phyloP scores from a whole-genome alignment of 495 filamentous ascomycete genomes.

The Cercophora samala region DNA sequence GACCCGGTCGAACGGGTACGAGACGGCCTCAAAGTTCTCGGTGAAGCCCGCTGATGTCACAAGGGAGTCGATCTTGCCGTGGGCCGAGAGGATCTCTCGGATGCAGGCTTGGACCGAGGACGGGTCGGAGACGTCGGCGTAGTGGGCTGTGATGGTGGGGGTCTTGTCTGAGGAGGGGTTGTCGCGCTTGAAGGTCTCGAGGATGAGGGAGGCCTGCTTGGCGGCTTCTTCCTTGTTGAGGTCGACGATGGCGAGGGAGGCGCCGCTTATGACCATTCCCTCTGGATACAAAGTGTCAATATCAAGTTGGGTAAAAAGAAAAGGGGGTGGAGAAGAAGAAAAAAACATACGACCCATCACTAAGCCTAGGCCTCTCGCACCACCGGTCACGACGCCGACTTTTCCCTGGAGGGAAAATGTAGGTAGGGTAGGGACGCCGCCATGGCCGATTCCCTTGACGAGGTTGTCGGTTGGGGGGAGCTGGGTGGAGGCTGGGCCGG shows the following conservation, averaged over 20 bases:
- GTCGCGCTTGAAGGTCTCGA: slow-evolving; percentile 69
- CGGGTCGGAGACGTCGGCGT: slow-evolving; percentile 76
- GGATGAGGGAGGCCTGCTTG: slow-evolving; percentile 65
- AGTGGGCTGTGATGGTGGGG: slow-evolving; percentile 85
- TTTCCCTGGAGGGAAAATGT: slow-evolving; percentile 75
- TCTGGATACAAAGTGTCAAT: slow-evolving; percentile 30
- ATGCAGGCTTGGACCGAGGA: slow-evolving; percentile 71
- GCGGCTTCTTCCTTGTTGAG: slow-evolving; percentile 87
- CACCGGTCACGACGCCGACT: slow-evolving; percentile 78
- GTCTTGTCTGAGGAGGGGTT: slow-evolving; percentile 66
- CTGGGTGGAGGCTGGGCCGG: slow-evolving; percentile 28
- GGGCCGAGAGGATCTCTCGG: slow-evolving; percentile 61
- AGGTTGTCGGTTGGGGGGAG: slow-evolving; percentile 65
- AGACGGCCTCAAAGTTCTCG: slow-evolving; percentile 88
- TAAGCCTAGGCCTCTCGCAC: slow-evolving; percentile 78
- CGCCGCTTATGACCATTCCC: slow-evolving; percentile 78
- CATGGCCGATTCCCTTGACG: slow-evolving; percentile 53
- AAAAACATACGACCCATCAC: slow-evolving; percentile 66
- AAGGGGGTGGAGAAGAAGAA: background rate
- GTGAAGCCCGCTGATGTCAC: slow-evolving; percentile 96
- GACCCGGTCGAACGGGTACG: slow-evolving; percentile 83
- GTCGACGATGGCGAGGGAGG: slow-evolving; percentile 88
- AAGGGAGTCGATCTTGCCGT: slow-evolving; percentile 82
- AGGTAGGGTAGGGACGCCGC: slow-evolving; percentile 55
- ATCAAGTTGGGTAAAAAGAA: background rate